Percentiles rank a stretch among this genome's conserved stretches.
Conservation (phyloP, 768 basidiomycete genomes). For the Neoboletus brunneissimus region DNA sequence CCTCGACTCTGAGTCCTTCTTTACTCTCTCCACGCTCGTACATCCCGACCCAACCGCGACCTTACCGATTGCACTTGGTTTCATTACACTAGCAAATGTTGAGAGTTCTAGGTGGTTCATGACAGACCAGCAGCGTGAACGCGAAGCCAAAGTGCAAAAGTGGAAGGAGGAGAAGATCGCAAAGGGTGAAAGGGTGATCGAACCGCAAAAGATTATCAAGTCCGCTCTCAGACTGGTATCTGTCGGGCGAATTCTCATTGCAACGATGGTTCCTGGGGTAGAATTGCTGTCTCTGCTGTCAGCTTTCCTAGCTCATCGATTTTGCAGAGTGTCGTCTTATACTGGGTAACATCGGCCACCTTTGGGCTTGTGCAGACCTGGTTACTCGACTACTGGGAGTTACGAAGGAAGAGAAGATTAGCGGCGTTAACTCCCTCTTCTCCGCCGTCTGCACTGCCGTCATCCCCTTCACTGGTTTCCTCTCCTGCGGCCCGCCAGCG, state of each 20-base stretch:
- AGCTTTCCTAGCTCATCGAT: constrained; percentile 2
- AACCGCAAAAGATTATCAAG: constrained; percentile 52
- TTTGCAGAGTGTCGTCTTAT: constrained; percentile 57
- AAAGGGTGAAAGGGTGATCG: constrained; percentile 43
- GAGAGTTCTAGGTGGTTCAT: constrained; percentile 76
- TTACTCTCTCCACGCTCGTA: constrained; percentile 66
- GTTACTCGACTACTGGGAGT: constrained; percentile 64
- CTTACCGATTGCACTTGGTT: constrained; percentile 67
- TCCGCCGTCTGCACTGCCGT: not conserved
- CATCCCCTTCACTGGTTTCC: not conserved
- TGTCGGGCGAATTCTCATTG: constrained; percentile 63
- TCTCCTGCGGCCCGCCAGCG: not conserved
- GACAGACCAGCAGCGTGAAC: constrained; percentile 53
- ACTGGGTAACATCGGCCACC: constrained; percentile 75
- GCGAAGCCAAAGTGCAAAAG: constrained; percentile 45
- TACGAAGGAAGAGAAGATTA: constrained; percentile 35
- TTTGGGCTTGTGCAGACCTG: constrained; percentile 77
- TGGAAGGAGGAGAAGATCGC: constrained; percentile 44
- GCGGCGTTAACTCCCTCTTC: not conserved
- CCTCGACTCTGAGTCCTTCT: constrained; percentile 74
- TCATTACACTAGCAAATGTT: constrained; percentile 75
- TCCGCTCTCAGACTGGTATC: constrained; percentile 54
- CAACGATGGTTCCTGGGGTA: constrained; percentile 71
- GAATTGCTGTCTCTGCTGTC: constrained; percentile 15
- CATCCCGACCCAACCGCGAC: constrained; percentile 69